Base-by-base conservation (phyloP, 2,329 filamentous ascomycete species). In the Colletotrichum sp. region DNA sequence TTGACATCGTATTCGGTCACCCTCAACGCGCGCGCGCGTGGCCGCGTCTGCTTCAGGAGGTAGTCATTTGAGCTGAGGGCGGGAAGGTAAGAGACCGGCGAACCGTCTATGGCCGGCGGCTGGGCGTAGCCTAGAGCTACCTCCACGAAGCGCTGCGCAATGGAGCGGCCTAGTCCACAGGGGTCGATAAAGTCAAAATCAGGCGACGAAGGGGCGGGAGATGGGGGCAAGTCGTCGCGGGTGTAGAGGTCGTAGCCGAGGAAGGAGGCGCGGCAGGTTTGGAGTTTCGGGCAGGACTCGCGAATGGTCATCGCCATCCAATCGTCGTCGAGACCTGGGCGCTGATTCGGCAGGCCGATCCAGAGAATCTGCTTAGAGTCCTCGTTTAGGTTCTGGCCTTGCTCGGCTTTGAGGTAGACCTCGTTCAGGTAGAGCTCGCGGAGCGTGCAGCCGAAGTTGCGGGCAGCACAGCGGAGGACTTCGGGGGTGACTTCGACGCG, bases 71-170 rank as follows among this genome's bases (percentile, higher is more conserved):
- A 67, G 1, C 81, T 44, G 22, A 82, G 78, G 28, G 68, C 52
- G 28, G 77, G 72, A 16, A 77, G 64, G 72, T 76, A 77, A 16
- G 36, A 71, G 39, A 78, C 63, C 18, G 69, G 68, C 3, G 36
- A 55, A 28, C 72, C 75, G 55, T 83, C 79, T 26, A 85, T 84
- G 4, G 80, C 80, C 2, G 82, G 79, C 22, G 86, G 85, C 74
- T 88, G 87, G 62, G 80, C 77, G 39, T 86, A 79, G 32, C 87
- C 87, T 75, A 80, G 83, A 39, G 84, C 84, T 6, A 88, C 85
- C 77, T 89, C 87, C 70, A 88, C 86, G 75, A 89, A 89, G 65
- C 87, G 86, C 79, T 88, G 85, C 26, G 86, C 85, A 24, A 88
- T 71, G 71, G 81, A 83, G 55, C 87, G 84, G 13, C 82, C 82